These are phyloP conservation scores for Asclepias syriaca DNA, from an alignment of 257 asterid genomes.

Conservation along the genomic window DNA sequence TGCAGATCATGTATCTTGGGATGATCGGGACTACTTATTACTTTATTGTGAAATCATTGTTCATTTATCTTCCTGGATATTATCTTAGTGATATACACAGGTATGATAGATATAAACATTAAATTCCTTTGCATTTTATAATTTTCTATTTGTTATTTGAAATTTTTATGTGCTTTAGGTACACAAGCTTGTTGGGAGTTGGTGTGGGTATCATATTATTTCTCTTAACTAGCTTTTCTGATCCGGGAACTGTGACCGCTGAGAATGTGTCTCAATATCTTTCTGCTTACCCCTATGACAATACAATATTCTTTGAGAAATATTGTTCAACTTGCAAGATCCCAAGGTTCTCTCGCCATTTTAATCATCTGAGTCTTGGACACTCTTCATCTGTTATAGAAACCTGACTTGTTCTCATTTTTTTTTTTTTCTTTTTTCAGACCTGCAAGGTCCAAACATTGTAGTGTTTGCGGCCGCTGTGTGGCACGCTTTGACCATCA, in stretches of 20 bases:
- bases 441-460: slow-evolving; percentile 98
- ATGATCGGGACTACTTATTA: slow-evolving; percentile 80
- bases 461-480: slow-evolving; percentile 88
- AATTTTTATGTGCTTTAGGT: slow-evolving; percentile 37
- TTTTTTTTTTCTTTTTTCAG: slow-evolving; percentile 31
- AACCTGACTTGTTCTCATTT: slow-evolving; percentile 17
- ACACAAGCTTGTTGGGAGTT: slow-evolving; percentile 83
- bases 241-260: slow-evolving; percentile 85
- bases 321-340: slow-evolving; percentile 95
- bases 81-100: slow-evolving; percentile 81
- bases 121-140: background rate
- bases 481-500: slow-evolving; percentile 99
- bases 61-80: slow-evolving; percentile 85
- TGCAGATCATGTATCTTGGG: slow-evolving; percentile 74
- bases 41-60: slow-evolving; percentile 55
- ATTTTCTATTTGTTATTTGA: slow-evolving; percentile 4
- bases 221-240: slow-evolving; percentile 93
- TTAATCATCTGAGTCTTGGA: slow-evolving; percentile 13
- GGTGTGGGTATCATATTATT: slow-evolving; percentile 83
- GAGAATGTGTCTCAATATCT: slow-evolving; percentile 71
- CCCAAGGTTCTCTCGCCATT: slow-evolving; percentile 58
- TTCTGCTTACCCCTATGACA: slow-evolving; percentile 85
- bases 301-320: slow-evolving; percentile 71
- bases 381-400: slow-evolving; percentile 9
- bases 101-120: slow-evolving; percentile 28